Conservation (phyloP, 495 filamentous ascomycete genomes). For the Penicillium robsamsonii region DNA sequence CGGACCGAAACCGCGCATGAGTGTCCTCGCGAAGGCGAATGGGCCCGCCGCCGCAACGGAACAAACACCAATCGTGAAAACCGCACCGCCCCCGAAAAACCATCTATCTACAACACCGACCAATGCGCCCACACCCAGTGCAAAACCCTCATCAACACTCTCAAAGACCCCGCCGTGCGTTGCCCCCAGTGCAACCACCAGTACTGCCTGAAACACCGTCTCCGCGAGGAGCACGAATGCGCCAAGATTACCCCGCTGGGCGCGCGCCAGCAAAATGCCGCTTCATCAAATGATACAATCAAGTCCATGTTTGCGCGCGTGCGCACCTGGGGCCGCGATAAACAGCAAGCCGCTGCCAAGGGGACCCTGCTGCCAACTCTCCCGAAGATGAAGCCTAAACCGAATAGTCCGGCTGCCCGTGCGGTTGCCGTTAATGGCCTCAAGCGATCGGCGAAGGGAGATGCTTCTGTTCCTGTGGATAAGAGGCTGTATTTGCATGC, state of each 20-base stretch:
- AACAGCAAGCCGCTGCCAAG: conserved; percentile 45
- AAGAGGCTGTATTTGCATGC: conserved; percentile 83
- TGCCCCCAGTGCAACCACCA: conserved; percentile 76
- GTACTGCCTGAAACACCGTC: conserved; percentile 90
- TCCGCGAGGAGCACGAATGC: conserved; percentile 88
- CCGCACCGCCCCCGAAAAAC: conserved; percentile 40
- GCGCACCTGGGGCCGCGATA: conserved; percentile 65
- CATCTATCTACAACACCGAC: conserved; percentile 58
- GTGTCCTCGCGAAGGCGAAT: conserved; percentile 79
- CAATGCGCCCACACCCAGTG: conserved; percentile 74
- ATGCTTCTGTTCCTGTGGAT: conserved; percentile 71
- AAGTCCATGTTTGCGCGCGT: conserved; percentile 62
- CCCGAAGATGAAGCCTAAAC: conserved; percentile 55
- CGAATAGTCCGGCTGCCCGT: conserved; percentile 56
- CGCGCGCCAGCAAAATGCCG: conserved; percentile 37
- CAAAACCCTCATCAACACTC: conserved; percentile 82
- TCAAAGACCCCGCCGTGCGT: conserved; percentile 72
- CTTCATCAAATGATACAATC: conserved; percentile 45
- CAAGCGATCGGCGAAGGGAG: conserved; percentile 86
- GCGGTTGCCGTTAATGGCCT: conserved; percentile 66
- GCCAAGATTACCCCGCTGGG: conserved; percentile 65
- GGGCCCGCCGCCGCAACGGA: conserved; percentile 66
- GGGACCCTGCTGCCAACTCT: conserved; percentile 34
- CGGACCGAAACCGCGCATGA: conserved; percentile 80
- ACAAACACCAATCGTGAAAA: conserved; percentile 21